Evolutionary conservation across 805 yeast genomes (phyloP), one percentile per base, ranked within the genome.

Genomic region (Candida ulmi): DNA sequence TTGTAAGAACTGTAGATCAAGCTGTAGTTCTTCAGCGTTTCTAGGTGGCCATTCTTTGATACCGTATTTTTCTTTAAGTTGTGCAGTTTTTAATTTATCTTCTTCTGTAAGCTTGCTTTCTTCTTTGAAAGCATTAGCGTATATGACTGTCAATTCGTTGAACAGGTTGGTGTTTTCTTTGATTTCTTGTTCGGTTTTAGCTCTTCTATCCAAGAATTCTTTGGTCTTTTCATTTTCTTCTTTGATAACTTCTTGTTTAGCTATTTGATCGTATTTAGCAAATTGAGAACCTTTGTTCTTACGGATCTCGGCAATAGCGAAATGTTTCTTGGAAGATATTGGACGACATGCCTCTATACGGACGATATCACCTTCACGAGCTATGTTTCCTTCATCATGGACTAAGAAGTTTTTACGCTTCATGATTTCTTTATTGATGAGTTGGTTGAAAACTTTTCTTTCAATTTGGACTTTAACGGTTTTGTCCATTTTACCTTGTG

Each of bases 401-500:
- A 88, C 97, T 43, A 91, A 66, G 61, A 77, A 88, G 55, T 87
- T 95, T 54, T 83, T 85, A 67, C 88, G 77, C 54, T 75, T 79
- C 54, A 84, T 66, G 50, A 86, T 71, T 49, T 86, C 87, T 36
- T 84, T 85, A 59, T 84, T 83, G 46, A 86, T 74, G 44, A 71
- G 66, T 42, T 74, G 74, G 62, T 88, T 83, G 68, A 80, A 87
- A 32, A 76, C 75, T 55, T 80, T 80, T 34, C 80, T 80, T 58
- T 84, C 83, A 25, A 91, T 90, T 44, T 96, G 76, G 44, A 91
- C 97, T 66, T 88, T 90, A 47, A 91, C 88, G 42, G 98, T 91
- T 68, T 91, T 93, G 64, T 76, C 74, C 96, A 90, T 93, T 62
- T 88, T 88, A 32, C 98, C 98, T 58, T 90, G 97, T 37, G 96